These are phyloP conservation scores for Hemisphaericaspora nanyangensis DNA, from an alignment of 805 yeast genomes.

Conservation along the genomic window DNA sequence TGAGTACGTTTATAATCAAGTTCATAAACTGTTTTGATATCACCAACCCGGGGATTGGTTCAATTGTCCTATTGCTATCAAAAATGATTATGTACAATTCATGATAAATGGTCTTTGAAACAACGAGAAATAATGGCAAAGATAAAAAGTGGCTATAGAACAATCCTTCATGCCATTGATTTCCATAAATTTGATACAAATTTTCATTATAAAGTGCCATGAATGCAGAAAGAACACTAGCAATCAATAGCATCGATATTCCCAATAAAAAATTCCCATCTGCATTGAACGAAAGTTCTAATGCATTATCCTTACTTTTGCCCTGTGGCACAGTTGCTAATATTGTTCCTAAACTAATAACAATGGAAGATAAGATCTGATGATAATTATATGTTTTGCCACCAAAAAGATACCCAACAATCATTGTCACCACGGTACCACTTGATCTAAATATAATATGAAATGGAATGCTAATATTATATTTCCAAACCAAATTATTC, in stretches of 20 bases:
- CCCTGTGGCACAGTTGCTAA: slow-evolving; percentile 25
- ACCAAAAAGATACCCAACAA: slow-evolving; percentile 47
- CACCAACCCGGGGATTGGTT: background rate
- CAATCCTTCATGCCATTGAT: slow-evolving; percentile 61
- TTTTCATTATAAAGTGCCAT: slow-evolving; percentile 56
- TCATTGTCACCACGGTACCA: slow-evolving; percentile 59
- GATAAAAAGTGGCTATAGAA: slow-evolving; percentile 59
- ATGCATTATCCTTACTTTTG: background rate
- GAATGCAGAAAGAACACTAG: slow-evolving; percentile 52
- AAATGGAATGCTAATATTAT: slow-evolving; percentile 57
- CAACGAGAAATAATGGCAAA: slow-evolving; percentile 47
- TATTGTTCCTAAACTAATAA: slow-evolving; percentile 55
- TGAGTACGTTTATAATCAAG: slow-evolving; percentile 14
- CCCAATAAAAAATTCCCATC: slow-evolving; percentile 25
- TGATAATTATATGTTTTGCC: slow-evolving; percentile 38
- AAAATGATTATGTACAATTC: slow-evolving; percentile 12
- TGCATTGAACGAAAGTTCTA: background rate
- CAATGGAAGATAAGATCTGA: slow-evolving; percentile 49
- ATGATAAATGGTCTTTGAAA: slow-evolving; percentile 18
- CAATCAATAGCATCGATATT: slow-evolving; percentile 36
- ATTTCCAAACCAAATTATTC: slow-evolving; percentile 57
- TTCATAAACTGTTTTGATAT: slow-evolving; percentile 11
- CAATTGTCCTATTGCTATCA: background rate
- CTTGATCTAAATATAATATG: slow-evolving; percentile 66
- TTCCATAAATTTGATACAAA: slow-evolving; percentile 47